A percentile compares a stretch with the other conserved stretches of the same genome.
phyloP scores from a whole-genome alignment of 306 rosid species.

The Medicago lupulina region DNA sequence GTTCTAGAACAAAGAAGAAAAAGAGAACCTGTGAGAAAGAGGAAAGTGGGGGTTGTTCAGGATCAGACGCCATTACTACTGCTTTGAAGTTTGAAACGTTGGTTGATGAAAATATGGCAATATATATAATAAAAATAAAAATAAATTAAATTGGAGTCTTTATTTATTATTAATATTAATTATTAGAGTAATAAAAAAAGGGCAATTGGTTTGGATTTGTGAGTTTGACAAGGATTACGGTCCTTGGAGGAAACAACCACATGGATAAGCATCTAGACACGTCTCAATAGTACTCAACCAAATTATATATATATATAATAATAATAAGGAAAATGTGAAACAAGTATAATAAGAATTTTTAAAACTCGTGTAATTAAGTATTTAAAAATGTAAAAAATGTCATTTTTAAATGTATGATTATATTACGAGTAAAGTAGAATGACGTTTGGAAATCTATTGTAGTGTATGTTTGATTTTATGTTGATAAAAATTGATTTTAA shows the following conservation, averaged over 20 bases:
- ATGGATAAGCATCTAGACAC: conserved; percentile 12
- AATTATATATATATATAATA: too few species aligned
- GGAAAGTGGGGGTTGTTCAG: conserved; percentile 46
- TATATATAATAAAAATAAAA: background rate
- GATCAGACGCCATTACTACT: conserved; percentile 62
- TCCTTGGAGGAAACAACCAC: conserved; percentile 5
- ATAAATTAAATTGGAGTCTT: background rate
- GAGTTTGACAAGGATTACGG: background rate
- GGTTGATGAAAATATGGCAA: background rate
- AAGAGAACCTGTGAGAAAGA: conserved; percentile 53
- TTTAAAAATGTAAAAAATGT: too few species aligned
- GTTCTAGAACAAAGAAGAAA: background rate
- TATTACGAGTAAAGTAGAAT: too few species aligned
- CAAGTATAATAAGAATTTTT: too few species aligned
- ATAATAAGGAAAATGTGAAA: too few species aligned
- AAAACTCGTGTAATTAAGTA: too few species aligned
- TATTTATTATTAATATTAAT: background rate
- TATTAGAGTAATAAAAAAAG: background rate
- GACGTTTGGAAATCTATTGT: too few species aligned
- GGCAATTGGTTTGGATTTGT: background rate
- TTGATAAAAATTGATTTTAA: too few species aligned
- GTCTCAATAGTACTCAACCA: background rate
- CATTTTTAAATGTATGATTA: too few species aligned
- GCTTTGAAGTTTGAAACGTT: conserved; percentile 5
- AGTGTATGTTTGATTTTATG: too few species aligned